A percentile compares a stretch with the other conserved stretches of the same genome.
phyloP scores from a whole-genome alignment of 352 stramenopile species.

The Phytophthora rubi region DNA sequence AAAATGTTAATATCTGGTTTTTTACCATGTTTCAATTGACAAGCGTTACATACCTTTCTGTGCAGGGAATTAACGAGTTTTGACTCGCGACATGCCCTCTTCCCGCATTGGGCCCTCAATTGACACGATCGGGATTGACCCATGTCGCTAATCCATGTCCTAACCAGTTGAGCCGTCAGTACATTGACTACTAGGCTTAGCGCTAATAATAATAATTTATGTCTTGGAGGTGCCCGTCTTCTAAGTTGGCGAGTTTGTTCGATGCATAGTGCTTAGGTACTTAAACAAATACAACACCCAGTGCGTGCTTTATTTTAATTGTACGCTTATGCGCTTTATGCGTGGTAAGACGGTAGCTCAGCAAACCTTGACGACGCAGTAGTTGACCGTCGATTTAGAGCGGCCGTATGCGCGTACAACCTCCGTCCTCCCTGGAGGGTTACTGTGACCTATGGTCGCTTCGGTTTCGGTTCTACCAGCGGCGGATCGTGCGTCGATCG shows the following conservation, averaged over 20 bases:
- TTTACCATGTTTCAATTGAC: slow-evolving; percentile 2
- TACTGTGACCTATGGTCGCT: too few species aligned
- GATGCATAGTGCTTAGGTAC: not conserved
- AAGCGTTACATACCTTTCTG: slow-evolving; percentile 15
- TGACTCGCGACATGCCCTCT: slow-evolving; percentile 7
- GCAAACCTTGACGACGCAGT: too few species aligned
- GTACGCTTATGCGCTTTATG: not conserved
- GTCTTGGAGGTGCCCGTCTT: not conserved
- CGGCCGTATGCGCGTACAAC: too few species aligned
- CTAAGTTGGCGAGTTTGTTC: not conserved
- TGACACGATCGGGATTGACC: slow-evolving; percentile 4
- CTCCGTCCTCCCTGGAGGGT: too few species aligned
- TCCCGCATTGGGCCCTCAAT: slow-evolving; percentile 14
- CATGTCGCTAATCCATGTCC: slow-evolving; percentile 4
- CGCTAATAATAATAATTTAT: not conserved
- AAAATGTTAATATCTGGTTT: slow-evolving; percentile 3
- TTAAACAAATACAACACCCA: not conserved
- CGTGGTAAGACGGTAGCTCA: slow-evolving; percentile 1
- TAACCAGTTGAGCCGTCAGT: slow-evolving; percentile 7
- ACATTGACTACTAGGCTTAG: not conserved
- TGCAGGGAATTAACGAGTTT: slow-evolving; percentile 10
- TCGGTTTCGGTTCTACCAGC: too few species aligned
- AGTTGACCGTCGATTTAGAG: too few species aligned
- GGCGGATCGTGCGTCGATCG: too few species aligned
- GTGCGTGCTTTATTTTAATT: not conserved